Evolutionary conservation across 345 rosid species (phyloP).

Genomic region (Corchorus olitorius): DNA sequence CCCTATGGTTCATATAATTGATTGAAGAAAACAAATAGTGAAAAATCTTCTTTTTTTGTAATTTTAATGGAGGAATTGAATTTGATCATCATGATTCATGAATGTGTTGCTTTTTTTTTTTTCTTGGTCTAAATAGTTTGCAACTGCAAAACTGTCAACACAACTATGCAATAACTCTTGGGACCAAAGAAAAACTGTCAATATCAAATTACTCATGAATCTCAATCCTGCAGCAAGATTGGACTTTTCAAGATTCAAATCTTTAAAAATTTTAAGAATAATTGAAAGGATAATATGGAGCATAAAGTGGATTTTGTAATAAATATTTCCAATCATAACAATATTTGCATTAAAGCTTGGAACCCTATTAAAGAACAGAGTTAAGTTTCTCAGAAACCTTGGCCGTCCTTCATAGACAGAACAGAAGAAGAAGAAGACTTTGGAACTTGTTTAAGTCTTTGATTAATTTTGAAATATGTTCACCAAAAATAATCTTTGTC

Average conservation of each 20-base stretch:
- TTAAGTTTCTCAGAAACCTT: background rate
- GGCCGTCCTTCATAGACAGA: background rate
- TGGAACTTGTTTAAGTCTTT: background rate
- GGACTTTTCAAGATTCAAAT: constrained; percentile 11
- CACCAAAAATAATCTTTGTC: background rate
- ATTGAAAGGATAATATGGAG: background rate
- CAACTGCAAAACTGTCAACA: background rate
- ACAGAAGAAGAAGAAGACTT: background rate
- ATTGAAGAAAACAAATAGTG: background rate
- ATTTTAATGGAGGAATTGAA: background rate
- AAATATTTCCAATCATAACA: background rate
- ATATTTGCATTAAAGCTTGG: background rate
- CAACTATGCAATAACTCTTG: background rate
- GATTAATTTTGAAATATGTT: constrained; percentile 1
- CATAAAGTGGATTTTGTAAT: background rate
- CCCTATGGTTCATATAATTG: background rate
- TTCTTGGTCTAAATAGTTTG: background rate
- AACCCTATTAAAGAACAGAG: background rate
- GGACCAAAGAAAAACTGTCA: constrained; percentile 15
- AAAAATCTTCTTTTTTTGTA: background rate
- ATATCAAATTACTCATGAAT: background rate
- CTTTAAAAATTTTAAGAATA: background rate
- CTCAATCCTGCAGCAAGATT: background rate
- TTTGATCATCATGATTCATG: background rate
- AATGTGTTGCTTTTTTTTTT: background rate